Evolutionary conservation across 2,329 filamentous ascomycete species (phyloP), one percentile per base, ranked within the genome.

Genomic region (Paraphoma sp.): DNA sequence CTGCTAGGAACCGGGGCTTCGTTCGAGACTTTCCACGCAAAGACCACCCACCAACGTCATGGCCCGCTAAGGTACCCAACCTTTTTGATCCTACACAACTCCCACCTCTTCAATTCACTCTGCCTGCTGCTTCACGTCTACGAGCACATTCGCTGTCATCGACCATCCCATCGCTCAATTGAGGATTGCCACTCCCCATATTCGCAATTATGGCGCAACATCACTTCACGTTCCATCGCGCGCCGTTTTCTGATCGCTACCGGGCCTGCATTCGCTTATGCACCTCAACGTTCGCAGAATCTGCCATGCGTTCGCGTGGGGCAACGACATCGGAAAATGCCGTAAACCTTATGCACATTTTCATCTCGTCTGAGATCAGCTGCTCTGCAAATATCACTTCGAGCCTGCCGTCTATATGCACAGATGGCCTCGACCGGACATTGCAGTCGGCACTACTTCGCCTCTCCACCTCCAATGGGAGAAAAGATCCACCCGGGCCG

Each of bases 191-290:
- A 3, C 8, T n/a, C 17, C 47, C 12, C 29, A 28, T 36, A 45
- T 31, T 38, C 49, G 33, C 42, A 38, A 40, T 40, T 29, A 49
- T 49, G 52, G 53, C 61, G 59, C 62, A 59, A 64, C 51, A 18
- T 11, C 16, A 11, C 43, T 30, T 9, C 23, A 6, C 30, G 50
- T 55, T 53, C 43, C 54, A 52, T 28, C 54, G 46, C 23, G 42
- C 16, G 42, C 45, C 56, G 40, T 54, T 51, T 30, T 51, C 33
- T 36, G 33, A 36, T 36, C 33, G 33, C 10, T 36, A 36, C 33
- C 33, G 33, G 33, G 40, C 48, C 41, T 55, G 58, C 45, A 23
- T 47, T 60, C 59, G 59, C 60, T 57, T 56, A 57, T 49, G 60
- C 60, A 48, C 42, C 41, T 44, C 36, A 29, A 29, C 42, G 8